Conservation (phyloP, 164 flowering plant species). For the Protea cynaroides region DNA sequence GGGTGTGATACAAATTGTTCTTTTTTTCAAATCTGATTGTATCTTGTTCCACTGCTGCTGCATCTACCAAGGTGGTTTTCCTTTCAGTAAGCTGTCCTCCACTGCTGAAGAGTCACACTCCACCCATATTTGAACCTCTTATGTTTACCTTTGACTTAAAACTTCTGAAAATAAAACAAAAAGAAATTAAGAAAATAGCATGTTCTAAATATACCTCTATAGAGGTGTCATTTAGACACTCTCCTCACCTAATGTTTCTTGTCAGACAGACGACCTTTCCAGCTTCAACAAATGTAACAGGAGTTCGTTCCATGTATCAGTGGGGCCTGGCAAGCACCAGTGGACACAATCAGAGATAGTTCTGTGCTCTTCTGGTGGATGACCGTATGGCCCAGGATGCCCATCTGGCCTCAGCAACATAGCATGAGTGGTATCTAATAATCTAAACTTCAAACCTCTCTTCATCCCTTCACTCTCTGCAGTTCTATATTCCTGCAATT, state of each 20-base stretch:
- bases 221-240: no score
- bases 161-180: no score
- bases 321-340: background rate
- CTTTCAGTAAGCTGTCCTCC: no score
- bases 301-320: background rate
- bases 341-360: background rate
- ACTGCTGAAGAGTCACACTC: no score
- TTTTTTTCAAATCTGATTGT: no score
- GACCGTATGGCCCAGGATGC: background rate
- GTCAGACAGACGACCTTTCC: background rate
- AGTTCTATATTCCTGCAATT: slow-evolving; percentile 38
- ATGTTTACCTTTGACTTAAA: no score
- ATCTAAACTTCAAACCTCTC: background rate
- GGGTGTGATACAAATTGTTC: no score
- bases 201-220: no score
- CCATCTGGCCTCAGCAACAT: background rate
- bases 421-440: background rate
- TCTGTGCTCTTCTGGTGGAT: background rate
- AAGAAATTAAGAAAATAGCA: no score
- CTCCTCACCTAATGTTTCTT: background rate
- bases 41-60: no score
- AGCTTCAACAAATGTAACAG: background rate
- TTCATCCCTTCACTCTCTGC: slow-evolving; percentile 22
- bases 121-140: no score
- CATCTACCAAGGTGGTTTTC: no score